phyloP scores from a whole-genome alignment of 305 asterid species.

The Coffea humblotiana region DNA sequence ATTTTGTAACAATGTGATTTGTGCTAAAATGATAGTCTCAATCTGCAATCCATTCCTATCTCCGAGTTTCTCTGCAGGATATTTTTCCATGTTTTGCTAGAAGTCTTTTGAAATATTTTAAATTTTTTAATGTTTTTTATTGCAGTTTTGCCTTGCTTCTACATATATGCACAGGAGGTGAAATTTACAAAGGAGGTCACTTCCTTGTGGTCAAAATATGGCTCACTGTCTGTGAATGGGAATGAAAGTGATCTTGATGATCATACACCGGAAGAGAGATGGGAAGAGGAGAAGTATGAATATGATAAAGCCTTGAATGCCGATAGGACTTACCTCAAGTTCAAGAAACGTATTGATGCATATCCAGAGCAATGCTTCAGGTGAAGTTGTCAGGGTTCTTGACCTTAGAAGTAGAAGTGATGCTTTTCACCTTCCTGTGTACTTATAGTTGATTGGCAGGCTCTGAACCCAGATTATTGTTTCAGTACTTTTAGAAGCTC shows the following conservation, averaged over 20 bases:
- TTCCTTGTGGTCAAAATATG: slow-evolving; percentile 34
- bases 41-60: background rate
- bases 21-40: background rate
- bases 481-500: background rate
- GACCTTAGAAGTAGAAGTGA: background rate
- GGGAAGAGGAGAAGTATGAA: slow-evolving; percentile 80
- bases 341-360: slow-evolving; percentile 77
- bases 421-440: background rate
- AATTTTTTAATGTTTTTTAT: slow-evolving; percentile 17
- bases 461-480: background rate
- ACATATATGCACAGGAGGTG: slow-evolving; percentile 62
- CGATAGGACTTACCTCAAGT: slow-evolving; percentile 85
- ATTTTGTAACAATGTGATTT: background rate
- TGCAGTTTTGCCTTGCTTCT: slow-evolving; percentile 91
- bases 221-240: slow-evolving; percentile 31
- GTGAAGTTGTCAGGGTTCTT: slow-evolving; percentile 30
- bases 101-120: slow-evolving; percentile 6
- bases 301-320: slow-evolving; percentile 78
- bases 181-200: slow-evolving; percentile 37
- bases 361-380: slow-evolving; percentile 91
- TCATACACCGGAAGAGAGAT: slow-evolving; percentile 47
- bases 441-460: background rate
- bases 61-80: background rate
- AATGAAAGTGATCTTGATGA: slow-evolving; percentile 43
- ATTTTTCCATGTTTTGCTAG: background rate